Conservation (phyloP, 192 early-diverging fungal species). For the Backusella liffmaniae region DNA sequence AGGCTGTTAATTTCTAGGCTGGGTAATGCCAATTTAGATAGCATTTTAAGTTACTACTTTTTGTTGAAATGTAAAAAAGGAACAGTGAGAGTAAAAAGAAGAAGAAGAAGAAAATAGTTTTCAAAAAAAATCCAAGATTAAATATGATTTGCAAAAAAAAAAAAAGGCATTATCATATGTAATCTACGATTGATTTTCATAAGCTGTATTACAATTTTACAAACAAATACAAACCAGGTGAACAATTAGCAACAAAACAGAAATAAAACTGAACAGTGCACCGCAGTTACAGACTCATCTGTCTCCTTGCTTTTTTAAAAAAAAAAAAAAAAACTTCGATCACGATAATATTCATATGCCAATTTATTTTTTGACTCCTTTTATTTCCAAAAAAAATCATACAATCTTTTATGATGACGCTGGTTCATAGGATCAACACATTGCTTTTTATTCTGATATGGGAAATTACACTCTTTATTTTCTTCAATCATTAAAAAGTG, state of each 20-base stretch:
- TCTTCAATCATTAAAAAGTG: slow-evolving; percentile 1
- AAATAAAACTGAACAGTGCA: neutral
- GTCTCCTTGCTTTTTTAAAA: neutral
- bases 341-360: neutral
- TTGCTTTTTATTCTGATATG: neutral
- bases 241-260: neutral
- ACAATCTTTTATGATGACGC: neutral
- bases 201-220: neutral
- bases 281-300: neutral
- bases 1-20: neutral
- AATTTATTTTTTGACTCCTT: neutral
- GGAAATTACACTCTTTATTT: neutral
- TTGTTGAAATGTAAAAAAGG: neutral
- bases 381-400: neutral
- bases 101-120: neutral
- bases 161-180: neutral
- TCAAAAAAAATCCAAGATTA: neutral
- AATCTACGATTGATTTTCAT: neutral
- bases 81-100: neutral
- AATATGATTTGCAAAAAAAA: neutral
- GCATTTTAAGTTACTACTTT: neutral
- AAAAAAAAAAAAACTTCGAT: neutral
- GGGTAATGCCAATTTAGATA: slow-evolving; percentile 2
- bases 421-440: neutral
- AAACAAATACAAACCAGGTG: neutral